Evolutionary conservation across 345 rosid genomes (phyloP).

Genomic region (Eucalyptus grandis): DNA sequence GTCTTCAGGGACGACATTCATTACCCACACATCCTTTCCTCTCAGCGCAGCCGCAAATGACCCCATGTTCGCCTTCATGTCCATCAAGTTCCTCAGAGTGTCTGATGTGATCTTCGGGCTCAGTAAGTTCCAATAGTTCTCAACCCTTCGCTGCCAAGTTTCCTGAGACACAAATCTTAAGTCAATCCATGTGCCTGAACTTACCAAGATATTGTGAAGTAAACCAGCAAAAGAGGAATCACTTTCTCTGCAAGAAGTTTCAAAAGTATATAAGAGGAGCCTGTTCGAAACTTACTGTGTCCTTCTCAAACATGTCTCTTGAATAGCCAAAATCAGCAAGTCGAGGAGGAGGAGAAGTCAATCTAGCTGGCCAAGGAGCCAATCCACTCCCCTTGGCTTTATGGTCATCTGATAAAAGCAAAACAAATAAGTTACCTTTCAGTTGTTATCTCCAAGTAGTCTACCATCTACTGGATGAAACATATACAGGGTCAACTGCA

Average conservation of each 20-base stretch:
- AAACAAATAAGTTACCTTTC: not conserved
- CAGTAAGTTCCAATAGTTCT: constrained; percentile 73
- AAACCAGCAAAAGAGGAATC: not conserved
- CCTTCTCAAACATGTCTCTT: constrained; percentile 69
- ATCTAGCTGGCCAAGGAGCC: constrained; percentile 97
- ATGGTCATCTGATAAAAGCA: constrained; percentile 50
- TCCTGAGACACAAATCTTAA: constrained; percentile 32
- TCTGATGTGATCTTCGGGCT: constrained; percentile 59
- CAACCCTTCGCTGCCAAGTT: constrained; percentile 61
- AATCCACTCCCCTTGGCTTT: constrained; percentile 74
- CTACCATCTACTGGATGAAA: not conserved
- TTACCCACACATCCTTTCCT: constrained; percentile 84
- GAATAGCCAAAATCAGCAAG: constrained; percentile 92
- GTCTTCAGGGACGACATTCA: constrained; percentile 72
- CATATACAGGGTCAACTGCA: not conserved
- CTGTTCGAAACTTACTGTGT: constrained; percentile 33
- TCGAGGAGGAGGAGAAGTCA: constrained; percentile 76
- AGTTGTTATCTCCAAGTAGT: not conserved
- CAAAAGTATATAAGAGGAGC: not conserved
- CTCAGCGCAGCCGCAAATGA: constrained; percentile 93
- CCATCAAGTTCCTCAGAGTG: constrained; percentile 84
- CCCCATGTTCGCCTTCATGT: constrained; percentile 93
- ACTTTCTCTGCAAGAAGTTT: not conserved
- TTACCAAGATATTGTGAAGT: not conserved
- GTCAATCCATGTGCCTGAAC: not conserved